phyloP scores from a whole-genome alignment of 371 early-diverging fungal genomes.

The Rhizopus sp. region DNA sequence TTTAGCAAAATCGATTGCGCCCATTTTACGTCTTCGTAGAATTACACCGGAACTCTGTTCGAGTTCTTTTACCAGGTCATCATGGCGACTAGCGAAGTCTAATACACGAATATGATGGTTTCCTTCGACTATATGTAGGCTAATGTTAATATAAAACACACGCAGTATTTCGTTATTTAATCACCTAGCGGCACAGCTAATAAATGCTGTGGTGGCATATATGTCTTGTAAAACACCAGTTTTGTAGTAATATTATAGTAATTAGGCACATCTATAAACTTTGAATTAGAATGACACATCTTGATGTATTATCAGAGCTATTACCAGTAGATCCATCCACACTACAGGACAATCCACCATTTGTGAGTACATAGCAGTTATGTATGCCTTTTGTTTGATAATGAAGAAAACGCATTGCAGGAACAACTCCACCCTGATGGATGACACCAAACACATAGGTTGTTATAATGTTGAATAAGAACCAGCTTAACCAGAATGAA shows the following conservation, averaged over 20 bases:
- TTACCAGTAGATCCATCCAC: slow-evolving; percentile 14
- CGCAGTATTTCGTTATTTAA: slow-evolving; percentile 1
- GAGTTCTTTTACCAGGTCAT: slow-evolving; percentile 18
- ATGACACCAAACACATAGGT: slow-evolving; percentile 56
- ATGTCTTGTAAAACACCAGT: slow-evolving; percentile 64
- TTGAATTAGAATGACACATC: neutral
- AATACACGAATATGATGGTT: slow-evolving; percentile 17
- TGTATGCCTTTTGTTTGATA: slow-evolving; percentile 49
- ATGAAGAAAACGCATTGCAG: slow-evolving; percentile 52
- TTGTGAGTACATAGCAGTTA: slow-evolving; percentile 26
- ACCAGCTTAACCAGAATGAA: slow-evolving; percentile 63
- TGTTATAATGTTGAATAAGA: slow-evolving; percentile 54
- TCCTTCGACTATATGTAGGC: neutral
- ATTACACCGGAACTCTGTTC: slow-evolving; percentile 24
- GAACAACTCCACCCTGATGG: slow-evolving; percentile 74
- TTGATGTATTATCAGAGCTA: neutral
- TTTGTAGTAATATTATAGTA: slow-evolving; percentile 39
- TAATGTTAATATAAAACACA: neutral
- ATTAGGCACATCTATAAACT: slow-evolving; percentile 4
- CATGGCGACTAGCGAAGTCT: slow-evolving; percentile 30
- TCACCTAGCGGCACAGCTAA: slow-evolving; percentile 32
- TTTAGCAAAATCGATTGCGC: slow-evolving; percentile 35
- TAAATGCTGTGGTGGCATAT: slow-evolving; percentile 71
- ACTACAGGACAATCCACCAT: slow-evolving; percentile 20
- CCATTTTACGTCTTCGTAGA: slow-evolving; percentile 13